Base-by-base conservation (phyloP, 257 asterid species). In the Craterostigma plantagineum region DNA sequence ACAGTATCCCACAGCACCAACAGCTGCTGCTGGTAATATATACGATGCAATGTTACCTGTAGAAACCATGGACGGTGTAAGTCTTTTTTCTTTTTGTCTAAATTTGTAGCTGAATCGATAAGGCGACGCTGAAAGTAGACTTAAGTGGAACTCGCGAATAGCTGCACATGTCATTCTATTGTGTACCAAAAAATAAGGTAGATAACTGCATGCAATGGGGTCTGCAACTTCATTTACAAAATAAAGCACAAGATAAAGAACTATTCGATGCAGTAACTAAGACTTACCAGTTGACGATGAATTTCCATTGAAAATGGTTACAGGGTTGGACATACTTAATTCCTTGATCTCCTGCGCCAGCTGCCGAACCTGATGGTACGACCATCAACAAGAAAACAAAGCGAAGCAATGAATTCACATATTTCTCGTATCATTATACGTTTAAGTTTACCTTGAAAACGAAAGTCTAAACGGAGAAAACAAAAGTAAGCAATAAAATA, bases 1-100 rank as follows among this genome's bases (percentile, higher is more conserved):
- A 51, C 91, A 79, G 59, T 68, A 72, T 46, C 92, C 92, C 81
- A 66, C 51, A n/a, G 90, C 84, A 54, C 92, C 90, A 46, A 76
- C 48, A 53, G 92, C 92, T 36, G 92, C 91, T 50, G 81, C 71
- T 39, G 92, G 92, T 65, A 79, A 63, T 53, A 79, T 58, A 61
- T 76, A 79, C 43, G 92, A 79, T 36, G 66, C 66, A 53, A 62
- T 72, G 70, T 80, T 49, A 47, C 81, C 92, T 76, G 68, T 10
- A 17, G 15, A 48, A 55, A 49, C 52, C 48, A 64, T 57, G 56
- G 30, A 60, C 36, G 18, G 16, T 10, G 34, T 43, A 46, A 63
- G 52, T 37, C 50, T 35, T 48, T 42, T 18, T 47, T 55, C 13
- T 33, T n/a, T n/a, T n/a, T n/a, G n/a, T 27, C 47, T 46, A 44